A percentile compares a stretch with the other conserved stretches of the same genome.
phyloP scores from a whole-genome alignment of 176 grass and related monocot genomes.

The Pontederia paniculata region DNA sequence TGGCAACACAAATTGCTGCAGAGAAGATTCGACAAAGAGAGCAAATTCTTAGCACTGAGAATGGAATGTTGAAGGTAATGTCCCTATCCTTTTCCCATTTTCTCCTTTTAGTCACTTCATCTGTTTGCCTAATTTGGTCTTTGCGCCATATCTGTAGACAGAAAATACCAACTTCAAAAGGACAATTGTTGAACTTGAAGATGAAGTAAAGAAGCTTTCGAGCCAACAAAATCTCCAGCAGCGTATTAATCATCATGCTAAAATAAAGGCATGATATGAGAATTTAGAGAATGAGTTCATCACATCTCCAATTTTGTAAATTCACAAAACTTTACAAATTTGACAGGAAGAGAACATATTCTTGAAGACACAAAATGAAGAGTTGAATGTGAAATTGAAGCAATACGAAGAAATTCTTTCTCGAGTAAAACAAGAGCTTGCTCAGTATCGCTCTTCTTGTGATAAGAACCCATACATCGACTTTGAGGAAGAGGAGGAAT shows the following conservation, averaged over 20 bases:
- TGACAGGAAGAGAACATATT: slow-evolving; percentile 72
- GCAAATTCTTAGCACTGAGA: slow-evolving; percentile 67
- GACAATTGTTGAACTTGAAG: slow-evolving; percentile 61
- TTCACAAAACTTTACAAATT: slow-evolving; percentile 10
- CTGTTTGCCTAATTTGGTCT: slow-evolving; percentile 12
- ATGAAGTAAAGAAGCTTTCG: slow-evolving; percentile 73
- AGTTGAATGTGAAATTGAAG: slow-evolving; percentile 52
- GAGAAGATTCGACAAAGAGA: slow-evolving; percentile 62
- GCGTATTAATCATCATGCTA: slow-evolving; percentile 87
- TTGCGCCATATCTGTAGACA: slow-evolving; percentile 32
- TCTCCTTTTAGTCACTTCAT: slow-evolving; percentile 2
- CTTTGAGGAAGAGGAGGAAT: slow-evolving; percentile 56
- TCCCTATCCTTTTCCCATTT: slow-evolving; percentile 1
- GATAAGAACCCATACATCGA: slow-evolving; percentile 46
- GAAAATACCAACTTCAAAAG: slow-evolving; percentile 86
- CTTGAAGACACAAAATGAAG: slow-evolving; percentile 58
- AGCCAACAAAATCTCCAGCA: slow-evolving; percentile 81
- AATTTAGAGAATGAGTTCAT: not conserved
- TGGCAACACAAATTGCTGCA: slow-evolving; percentile 40
- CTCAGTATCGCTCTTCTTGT: slow-evolving; percentile 39
- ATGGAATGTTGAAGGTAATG: slow-evolving; percentile 77
- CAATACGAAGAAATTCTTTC: slow-evolving; percentile 36
- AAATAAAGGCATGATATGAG: slow-evolving; percentile 58
- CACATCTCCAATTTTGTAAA: slow-evolving; percentile 6
- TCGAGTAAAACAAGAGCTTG: slow-evolving; percentile 67